Percentiles rank a stretch among this genome's conserved stretches.
These are phyloP conservation scores for Fusarium nisikadoi DNA, from an alignment of 2,329 filamentous ascomycete species.

Conservation along the genomic window DNA sequence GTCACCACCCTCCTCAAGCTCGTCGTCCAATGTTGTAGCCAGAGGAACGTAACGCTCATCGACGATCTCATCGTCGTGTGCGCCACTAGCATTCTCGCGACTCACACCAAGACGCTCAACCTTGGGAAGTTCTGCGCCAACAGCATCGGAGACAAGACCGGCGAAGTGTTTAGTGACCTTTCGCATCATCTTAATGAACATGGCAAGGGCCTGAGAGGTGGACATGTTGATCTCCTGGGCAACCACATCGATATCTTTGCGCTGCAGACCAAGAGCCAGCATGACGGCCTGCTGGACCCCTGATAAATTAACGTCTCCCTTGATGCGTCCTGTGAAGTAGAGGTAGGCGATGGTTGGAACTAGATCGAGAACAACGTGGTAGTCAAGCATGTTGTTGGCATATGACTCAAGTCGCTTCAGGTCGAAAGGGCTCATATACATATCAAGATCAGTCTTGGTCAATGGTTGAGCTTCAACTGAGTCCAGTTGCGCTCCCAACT, in stretches of 20 bases:
- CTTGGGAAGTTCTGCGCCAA: slow-evolving; percentile 72
- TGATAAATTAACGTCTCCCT: slow-evolving; percentile 73
- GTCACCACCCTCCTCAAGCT: slow-evolving; percentile 84
- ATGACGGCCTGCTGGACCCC: slow-evolving; percentile 89
- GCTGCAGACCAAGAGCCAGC: slow-evolving; percentile 89
- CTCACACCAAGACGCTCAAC: slow-evolving; percentile 67
- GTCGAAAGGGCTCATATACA: slow-evolving; percentile 86
- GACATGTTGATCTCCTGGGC: slow-evolving; percentile 81
- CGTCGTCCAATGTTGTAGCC: slow-evolving; percentile 78
- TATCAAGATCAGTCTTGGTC: slow-evolving; percentile 80
- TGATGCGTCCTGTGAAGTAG: slow-evolving; percentile 85
- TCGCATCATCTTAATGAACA: slow-evolving; percentile 96
- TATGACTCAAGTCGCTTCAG: slow-evolving; percentile 95
- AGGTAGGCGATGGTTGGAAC: slow-evolving; percentile 83
- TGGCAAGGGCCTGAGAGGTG: slow-evolving; percentile 84
- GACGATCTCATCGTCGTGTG: slow-evolving; percentile 75
- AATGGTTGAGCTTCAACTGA: slow-evolving; percentile 62
- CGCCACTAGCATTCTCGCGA: slow-evolving; percentile 67
- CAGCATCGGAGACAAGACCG: slow-evolving; percentile 77
- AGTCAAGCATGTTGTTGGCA: slow-evolving; percentile 96
- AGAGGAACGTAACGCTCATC: slow-evolving; percentile 76
- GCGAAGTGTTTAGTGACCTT: slow-evolving; percentile 87
- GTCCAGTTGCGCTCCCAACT: slow-evolving; percentile 75
- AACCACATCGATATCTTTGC: slow-evolving; percentile 84
- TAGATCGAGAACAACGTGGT: slow-evolving; percentile 95